Percentiles rank a stretch among this genome's conserved stretches.
Conservation (phyloP, 2,329 filamentous ascomycete species). For the Sphaerostilbella broomeana region DNA sequence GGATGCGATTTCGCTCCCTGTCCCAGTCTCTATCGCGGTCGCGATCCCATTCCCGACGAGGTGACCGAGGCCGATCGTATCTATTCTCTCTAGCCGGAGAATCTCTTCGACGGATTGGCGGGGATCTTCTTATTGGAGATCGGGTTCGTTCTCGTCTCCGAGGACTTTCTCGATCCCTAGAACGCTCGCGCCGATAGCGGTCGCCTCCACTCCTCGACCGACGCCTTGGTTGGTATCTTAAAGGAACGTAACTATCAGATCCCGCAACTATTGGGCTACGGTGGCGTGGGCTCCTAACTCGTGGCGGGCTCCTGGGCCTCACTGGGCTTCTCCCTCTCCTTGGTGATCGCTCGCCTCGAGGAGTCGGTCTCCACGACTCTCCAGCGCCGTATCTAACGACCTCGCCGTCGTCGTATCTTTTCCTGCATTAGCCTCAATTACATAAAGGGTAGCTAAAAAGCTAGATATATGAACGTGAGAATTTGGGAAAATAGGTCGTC, state of each 20-base stretch:
- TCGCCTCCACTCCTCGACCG: conserved; percentile 37
- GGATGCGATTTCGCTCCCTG: conserved; percentile 25
- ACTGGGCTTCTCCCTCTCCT: conserved; percentile 28
- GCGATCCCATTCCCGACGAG: conserved; percentile 30
- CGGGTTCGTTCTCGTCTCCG: conserved; percentile 32
- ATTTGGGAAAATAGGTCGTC: no score
- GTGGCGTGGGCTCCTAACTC: conserved; percentile 25
- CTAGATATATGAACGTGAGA: conserved; percentile 1
- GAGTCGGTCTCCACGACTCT: conserved; percentile 55
- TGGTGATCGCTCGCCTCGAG: conserved; percentile 42
- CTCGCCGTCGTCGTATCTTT: conserved; percentile 55
- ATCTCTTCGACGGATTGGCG: conserved; percentile 33
- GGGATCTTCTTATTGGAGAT: conserved; percentile 32
- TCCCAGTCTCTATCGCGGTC: conserved; percentile 29
- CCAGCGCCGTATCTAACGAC: conserved; percentile 56
- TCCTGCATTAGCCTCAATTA: no score
- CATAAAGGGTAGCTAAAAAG: no score
- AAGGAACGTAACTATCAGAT: conserved; percentile 42
- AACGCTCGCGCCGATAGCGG: conserved; percentile 36
- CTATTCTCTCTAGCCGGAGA: conserved; percentile 31
- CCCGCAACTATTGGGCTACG: conserved; percentile 27
- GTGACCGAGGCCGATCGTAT: conserved; percentile 34
- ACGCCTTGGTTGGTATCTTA: conserved; percentile 35
- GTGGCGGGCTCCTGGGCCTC: conserved; percentile 24
- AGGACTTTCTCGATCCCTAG: conserved; percentile 34